phyloP scores from a whole-genome alignment of 73 alveolate genomes.

The Tetrahymena elliotti region DNA sequence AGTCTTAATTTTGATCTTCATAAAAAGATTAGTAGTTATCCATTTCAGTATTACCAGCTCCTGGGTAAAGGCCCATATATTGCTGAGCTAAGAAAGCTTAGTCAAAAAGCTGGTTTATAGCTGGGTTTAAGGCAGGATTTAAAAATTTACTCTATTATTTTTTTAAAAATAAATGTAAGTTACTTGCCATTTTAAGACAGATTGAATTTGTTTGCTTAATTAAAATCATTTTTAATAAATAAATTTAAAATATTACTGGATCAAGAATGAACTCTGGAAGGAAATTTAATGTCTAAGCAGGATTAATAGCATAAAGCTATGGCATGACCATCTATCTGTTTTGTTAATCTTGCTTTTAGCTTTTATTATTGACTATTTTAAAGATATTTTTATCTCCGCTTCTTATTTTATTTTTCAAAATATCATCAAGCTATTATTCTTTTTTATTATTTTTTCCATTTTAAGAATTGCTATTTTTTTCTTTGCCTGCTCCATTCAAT shows the following conservation, averaged over 20 bases:
- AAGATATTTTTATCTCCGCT: neutral
- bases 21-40: neutral
- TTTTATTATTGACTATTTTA: neutral
- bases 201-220: no score
- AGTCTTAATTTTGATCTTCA: neutral
- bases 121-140: neutral
- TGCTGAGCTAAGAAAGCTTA: neutral
- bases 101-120: neutral
- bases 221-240: neutral
- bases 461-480: neutral
- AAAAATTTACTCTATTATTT: neutral
- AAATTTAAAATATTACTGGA: neutral
- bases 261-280: neutral
- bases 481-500: neutral
- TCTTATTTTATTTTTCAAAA: neutral
- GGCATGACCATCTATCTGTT: neutral
- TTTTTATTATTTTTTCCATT: neutral
- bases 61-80: neutral
- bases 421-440: neutral
- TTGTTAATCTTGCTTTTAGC: neutral
- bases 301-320: neutral
- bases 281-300: neutral
- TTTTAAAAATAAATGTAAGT: neutral
- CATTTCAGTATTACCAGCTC: neutral
- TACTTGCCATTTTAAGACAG: neutral